A percentile compares a stretch with the other conserved stretches of the same genome.
Evolutionary conservation across 1,139 yeast species (phyloP).

Genomic region (Suhomyces coccinellae): DNA sequence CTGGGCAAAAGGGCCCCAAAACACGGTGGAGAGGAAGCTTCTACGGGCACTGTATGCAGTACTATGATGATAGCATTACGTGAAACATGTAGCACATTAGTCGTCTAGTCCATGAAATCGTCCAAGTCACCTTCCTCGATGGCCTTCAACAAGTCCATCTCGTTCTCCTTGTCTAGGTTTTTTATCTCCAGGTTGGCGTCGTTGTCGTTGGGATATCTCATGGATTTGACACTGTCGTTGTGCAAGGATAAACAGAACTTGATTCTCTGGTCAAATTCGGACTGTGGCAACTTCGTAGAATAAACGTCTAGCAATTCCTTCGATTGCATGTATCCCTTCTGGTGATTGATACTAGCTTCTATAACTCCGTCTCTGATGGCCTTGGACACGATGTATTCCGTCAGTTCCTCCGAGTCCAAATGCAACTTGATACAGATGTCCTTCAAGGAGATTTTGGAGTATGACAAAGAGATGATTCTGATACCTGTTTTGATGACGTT

Average conservation of each 20-base stretch:
- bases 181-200: conserved; percentile 22
- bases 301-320: conserved; percentile 84
- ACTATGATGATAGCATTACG: not conserved
- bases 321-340: conserved; percentile 88
- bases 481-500: conserved; percentile 98
- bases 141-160: conserved; percentile 47
- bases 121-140: conserved; percentile 53
- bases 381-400: conserved; percentile 95
- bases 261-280: conserved; percentile 89
- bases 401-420: conserved; percentile 90
- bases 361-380: conserved; percentile 97
- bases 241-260: conserved; percentile 87
- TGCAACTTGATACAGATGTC: conserved; percentile 89
- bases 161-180: conserved; percentile 39
- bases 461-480: conserved; percentile 87
- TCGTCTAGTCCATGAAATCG: conserved; percentile 45
- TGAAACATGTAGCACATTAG: conserved; percentile 1
- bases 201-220: conserved; percentile 76
- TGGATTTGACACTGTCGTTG: conserved; percentile 89
- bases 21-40: not conserved
- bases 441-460: conserved; percentile 85
- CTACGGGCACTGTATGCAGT: not conserved
- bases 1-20: too few species aligned
- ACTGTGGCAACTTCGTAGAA: conserved; percentile 84
- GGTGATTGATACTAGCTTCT: conserved; percentile 92